A percentile compares a stretch with the other conserved stretches of the same genome.
Conservation (phyloP, 208 protist species). For the Acanthamoeba lenticulata region DNA sequence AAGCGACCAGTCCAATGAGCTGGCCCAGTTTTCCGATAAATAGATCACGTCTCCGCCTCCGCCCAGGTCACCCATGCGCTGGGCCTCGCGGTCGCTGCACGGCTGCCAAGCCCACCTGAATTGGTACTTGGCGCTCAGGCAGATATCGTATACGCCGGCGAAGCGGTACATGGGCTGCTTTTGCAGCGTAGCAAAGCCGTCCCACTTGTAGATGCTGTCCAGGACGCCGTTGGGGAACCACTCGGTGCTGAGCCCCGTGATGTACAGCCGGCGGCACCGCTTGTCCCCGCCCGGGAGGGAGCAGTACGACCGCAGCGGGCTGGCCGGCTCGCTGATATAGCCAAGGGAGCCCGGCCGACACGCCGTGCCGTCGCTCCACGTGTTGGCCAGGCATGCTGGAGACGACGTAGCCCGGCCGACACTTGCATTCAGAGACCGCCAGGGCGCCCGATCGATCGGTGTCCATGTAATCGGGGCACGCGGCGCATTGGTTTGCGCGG, state of each 20-base stretch:
- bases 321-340: background rate
- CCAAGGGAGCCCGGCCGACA: background rate
- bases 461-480: background rate
- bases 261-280: background rate
- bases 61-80: background rate
- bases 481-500: background rate
- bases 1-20: background rate
- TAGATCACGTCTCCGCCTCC: background rate
- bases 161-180: background rate
- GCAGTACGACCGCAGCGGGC: background rate
- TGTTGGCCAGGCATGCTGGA: background rate
- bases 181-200: background rate
- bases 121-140: background rate
- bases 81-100: background rate
- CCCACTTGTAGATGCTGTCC: background rate
- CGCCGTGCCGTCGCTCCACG: background rate
- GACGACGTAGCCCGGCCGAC: background rate
- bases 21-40: background rate
- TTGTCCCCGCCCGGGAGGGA: background rate
- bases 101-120: background rate
- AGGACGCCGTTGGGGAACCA: background rate
- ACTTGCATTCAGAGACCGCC: background rate
- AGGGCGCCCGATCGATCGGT: background rate
- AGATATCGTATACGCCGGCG: background rate
- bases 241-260: background rate